phyloP scores from a whole-genome alignment of 2,329 filamentous ascomycete species.

The Aureobasidium sp. region DNA sequence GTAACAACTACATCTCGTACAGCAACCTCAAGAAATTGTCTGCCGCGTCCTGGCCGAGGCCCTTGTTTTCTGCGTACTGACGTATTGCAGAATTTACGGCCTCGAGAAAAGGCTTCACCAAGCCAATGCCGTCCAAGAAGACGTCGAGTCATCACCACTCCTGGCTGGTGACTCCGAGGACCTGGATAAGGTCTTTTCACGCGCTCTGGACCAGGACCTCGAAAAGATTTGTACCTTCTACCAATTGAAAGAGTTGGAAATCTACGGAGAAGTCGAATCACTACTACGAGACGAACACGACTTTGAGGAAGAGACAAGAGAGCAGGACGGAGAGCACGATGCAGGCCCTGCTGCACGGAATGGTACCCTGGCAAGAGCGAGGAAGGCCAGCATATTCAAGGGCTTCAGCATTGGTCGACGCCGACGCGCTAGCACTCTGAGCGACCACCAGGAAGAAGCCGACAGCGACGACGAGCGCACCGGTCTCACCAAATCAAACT shows the following conservation, averaged over 20 bases:
- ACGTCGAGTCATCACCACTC: slow-evolving; percentile 79
- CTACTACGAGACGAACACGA: slow-evolving; percentile 67
- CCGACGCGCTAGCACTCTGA: slow-evolving; percentile 39
- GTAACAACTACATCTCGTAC: slow-evolving; percentile 94
- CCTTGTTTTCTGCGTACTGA: not conserved
- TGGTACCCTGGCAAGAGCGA: slow-evolving; percentile 28
- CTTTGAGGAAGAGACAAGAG: slow-evolving; percentile 54
- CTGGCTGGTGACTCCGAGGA: slow-evolving; percentile 59
- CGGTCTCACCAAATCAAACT: slow-evolving; percentile 33
- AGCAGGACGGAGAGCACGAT: slow-evolving; percentile 6
- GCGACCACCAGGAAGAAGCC: slow-evolving; percentile 37
- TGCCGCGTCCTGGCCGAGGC: slow-evolving; percentile 31
- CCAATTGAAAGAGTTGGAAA: slow-evolving; percentile 77
- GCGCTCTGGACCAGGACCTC: slow-evolving; percentile 77
- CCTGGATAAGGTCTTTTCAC: slow-evolving; percentile 73
- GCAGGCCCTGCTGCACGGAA: slow-evolving; percentile 1
- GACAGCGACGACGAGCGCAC: slow-evolving; percentile 54
- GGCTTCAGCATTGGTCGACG: slow-evolving; percentile 39
- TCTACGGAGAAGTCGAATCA: slow-evolving; percentile 71
- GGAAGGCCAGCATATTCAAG: slow-evolving; percentile 47
- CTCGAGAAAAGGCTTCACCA: slow-evolving; percentile 81
- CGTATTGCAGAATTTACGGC: slow-evolving; percentile 68
- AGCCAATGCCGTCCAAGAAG: slow-evolving; percentile 45
- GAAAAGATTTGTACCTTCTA: slow-evolving; percentile 95
- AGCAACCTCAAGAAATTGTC: slow-evolving; percentile 98